A percentile compares a stretch with the other conserved stretches of the same genome.
These are phyloP conservation scores for Tuber borchii DNA, from an alignment of 495 filamentous ascomycete genomes.

Conservation along the genomic window DNA sequence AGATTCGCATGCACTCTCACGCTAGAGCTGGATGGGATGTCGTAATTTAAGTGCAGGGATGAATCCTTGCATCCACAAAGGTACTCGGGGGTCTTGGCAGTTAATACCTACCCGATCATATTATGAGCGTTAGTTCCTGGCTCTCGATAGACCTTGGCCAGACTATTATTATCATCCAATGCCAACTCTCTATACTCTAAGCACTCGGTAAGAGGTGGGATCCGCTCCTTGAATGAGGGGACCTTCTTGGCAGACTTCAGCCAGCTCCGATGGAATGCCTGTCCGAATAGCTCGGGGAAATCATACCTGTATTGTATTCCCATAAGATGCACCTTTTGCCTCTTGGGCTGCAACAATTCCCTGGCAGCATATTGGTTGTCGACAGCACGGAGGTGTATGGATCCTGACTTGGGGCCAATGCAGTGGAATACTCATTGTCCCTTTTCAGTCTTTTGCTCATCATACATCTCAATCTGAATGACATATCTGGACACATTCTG, in stretches of 20 bases:
- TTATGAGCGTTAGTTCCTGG: conserved; percentile 90
- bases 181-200: conserved; percentile 93
- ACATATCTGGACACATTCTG: conserved; percentile 99
- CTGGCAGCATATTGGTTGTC: conserved; percentile 93
- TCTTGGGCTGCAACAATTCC: conserved; percentile 96
- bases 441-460: conserved; percentile 95
- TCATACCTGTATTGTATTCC: conserved; percentile 99
- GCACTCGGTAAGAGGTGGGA: conserved; percentile 80
- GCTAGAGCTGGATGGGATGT: too few relatives aligned
- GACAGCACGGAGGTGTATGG: conserved; percentile 88
- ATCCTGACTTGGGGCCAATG: conserved; percentile 89
- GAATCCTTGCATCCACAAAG: conserved; percentile 65
- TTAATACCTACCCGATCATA: conserved; percentile 98
- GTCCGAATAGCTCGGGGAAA: conserved; percentile 98
- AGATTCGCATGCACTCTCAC: too few relatives aligned
- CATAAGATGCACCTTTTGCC: conserved; percentile 98
- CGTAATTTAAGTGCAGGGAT: too few relatives aligned
- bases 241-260: conserved; percentile 62
- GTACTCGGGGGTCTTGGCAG: conserved; percentile 94
- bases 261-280: conserved; percentile 97
- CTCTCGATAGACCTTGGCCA: conserved; percentile 87
- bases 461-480: conserved; percentile 94
- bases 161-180: conserved; percentile 82
- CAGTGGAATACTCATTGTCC: conserved; percentile 96
- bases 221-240: conserved; percentile 65